Evolutionary conservation across 2,329 filamentous ascomycete genomes (phyloP), one percentile per base, ranked within the genome.

Genomic region (Fusarium nodosum): DNA sequence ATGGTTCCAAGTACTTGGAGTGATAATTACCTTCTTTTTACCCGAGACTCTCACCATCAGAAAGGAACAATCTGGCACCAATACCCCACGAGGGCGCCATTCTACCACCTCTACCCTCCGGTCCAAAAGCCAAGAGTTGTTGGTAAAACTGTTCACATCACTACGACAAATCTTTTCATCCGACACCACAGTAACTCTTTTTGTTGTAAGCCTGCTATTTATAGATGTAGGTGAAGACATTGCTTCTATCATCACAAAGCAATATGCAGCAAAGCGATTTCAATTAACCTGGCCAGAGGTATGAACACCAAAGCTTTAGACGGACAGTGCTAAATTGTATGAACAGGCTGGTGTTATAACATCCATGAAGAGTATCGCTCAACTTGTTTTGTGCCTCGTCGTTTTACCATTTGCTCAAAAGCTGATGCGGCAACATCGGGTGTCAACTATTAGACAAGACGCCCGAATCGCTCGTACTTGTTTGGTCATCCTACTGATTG

Each of bases 221-320:
- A 55, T 55, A 6, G 41, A 46, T 11, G 52, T 55, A 2, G 52
- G 52, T 4, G 41, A 55, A 24, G 41, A 55, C 15, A 46, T 55
- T 13, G 52, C 30, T 4, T 55, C 52, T 4, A 36, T 55, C 4
- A 46, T 55, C 15, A 55, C 52, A 9, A 55, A 55, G 18, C 52
- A 55, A 28, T 55, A 46, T 20, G 52, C 52, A 5, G 52, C 52
- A 13, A 55, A 46, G 41, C 31, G 52, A 3, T 55, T 55, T 5
- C 31, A 46, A 4, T n/a, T 55, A 9, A 36, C 20, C 9, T 55
- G 52, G 52, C 52, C 52, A 15, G 52, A 55, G 52, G 52, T 55
- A 46, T 18, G 26, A 4, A 46, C 26, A 28, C 26, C 7, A 28
- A 28, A 28, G 2, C 26, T 28, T 9, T 28, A 28, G 26, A 28